phyloP scores from a whole-genome alignment of 2,329 filamentous ascomycete genomes.

The Xylariaceae sp. region DNA sequence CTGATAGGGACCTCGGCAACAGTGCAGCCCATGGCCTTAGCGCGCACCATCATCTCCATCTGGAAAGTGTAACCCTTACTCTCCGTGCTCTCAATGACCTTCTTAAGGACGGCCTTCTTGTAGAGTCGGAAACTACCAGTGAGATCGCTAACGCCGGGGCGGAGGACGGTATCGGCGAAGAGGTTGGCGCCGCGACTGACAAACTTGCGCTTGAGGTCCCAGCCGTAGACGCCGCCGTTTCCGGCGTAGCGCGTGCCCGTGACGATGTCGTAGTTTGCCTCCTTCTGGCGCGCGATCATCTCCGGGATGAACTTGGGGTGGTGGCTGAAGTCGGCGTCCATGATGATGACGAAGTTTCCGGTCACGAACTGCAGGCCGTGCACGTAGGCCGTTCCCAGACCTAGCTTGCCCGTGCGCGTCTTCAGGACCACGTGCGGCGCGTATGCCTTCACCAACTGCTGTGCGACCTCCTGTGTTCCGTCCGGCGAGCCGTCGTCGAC shows the following conservation, averaged over 20 bases:
- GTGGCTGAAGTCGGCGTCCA: conserved; percentile 99
- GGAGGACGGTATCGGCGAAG: conserved; percentile 89
- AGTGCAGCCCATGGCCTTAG: conserved; percentile 90
- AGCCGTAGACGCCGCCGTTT: conserved; percentile 85
- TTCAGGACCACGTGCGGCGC: conserved; percentile 74
- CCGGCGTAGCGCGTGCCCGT: conserved; percentile 93
- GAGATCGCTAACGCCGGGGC: conserved; percentile 90
- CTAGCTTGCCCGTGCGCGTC: conserved; percentile 87
- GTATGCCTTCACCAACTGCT: conserved; percentile 86
- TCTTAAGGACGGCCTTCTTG: conserved; percentile 82
- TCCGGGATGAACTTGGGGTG: conserved; percentile 97
- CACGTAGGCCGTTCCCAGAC: conserved; percentile 94
- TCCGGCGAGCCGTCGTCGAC: conserved; percentile 98
- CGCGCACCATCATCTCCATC: conserved; percentile 99
- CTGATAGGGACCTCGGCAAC: conserved; percentile 94
- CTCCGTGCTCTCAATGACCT: conserved; percentile 84
- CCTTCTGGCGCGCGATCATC: conserved; percentile 80
- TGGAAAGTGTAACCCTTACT: conserved; percentile 98
- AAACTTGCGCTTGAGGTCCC: conserved; percentile 88
- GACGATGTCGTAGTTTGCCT: conserved; percentile 85
- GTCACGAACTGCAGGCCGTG: conserved; percentile 86
- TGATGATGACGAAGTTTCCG: conserved; percentile 97
- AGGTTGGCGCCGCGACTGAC: conserved; percentile 86
- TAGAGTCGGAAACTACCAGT: conserved; percentile 94
- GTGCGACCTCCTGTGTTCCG: conserved; percentile 83